These are phyloP conservation scores for Elongisporangium prolatum DNA, from an alignment of 352 stramenopile genomes.

Conservation along the genomic window DNA sequence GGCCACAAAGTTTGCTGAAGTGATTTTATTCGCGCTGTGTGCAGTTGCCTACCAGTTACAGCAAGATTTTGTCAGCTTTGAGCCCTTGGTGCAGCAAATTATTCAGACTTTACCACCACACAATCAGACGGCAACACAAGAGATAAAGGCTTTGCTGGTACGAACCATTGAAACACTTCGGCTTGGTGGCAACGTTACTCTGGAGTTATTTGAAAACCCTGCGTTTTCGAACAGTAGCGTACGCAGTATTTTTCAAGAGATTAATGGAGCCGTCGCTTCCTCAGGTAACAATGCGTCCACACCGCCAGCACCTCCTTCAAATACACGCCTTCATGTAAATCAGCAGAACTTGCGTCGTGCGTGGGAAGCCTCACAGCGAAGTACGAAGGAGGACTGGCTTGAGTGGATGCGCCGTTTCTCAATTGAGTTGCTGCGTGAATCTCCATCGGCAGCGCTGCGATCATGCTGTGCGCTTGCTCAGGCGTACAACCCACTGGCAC, in stretches of 20 bases:
- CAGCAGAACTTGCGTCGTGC: slow-evolving; percentile 89
- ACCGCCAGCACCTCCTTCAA: slow-evolving; percentile 35
- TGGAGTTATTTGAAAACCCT: slow-evolving; percentile 47
- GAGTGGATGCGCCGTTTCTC: slow-evolving; percentile 98
- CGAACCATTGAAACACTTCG: slow-evolving; percentile 54
- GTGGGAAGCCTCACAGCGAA: slow-evolving; percentile 94
- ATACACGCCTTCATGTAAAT: slow-evolving; percentile 88
- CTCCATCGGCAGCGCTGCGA: slow-evolving; percentile 91
- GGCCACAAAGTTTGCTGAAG: slow-evolving; percentile 64
- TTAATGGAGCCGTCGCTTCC: slow-evolving; percentile 14
- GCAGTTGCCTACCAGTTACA: slow-evolving; percentile 77
- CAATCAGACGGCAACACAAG: slow-evolving; percentile 21
- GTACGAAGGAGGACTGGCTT: slow-evolving; percentile 92
- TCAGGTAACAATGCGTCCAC: slow-evolving; percentile 17
- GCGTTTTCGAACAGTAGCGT: slow-evolving; percentile 42
- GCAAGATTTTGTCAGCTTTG: slow-evolving; percentile 65
- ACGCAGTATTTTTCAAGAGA: slow-evolving; percentile 29
- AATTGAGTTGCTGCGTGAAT: slow-evolving; percentile 96
- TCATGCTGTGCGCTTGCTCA: slow-evolving; percentile 93
- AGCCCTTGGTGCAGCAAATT: slow-evolving; percentile 63
- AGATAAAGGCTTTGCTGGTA: slow-evolving; percentile 43
- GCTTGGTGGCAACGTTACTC: slow-evolving; percentile 31
- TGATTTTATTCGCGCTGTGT: slow-evolving; percentile 71
- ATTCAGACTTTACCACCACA: slow-evolving; percentile 14
- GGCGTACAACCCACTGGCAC: slow-evolving; percentile 95